Base-by-base conservation (phyloP, 495 filamentous ascomycete species). In the Symbiotaphrina buchneri region DNA sequence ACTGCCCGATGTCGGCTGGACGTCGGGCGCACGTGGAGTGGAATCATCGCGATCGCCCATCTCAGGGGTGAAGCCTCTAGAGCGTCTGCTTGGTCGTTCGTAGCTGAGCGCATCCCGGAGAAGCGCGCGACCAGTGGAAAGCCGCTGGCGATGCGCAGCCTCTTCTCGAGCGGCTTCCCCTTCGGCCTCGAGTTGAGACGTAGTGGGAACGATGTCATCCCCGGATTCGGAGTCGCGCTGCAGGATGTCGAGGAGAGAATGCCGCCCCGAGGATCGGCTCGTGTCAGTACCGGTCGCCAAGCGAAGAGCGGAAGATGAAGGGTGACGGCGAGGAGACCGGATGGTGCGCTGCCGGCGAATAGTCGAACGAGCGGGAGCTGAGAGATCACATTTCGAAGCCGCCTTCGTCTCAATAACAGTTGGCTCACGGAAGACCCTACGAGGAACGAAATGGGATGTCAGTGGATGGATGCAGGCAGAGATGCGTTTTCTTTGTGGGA, bases 361-460 rank as follows among this genome's bases (percentile, higher is more conserved):
- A 5, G 71, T 46, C 16, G 78, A 84, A 42, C 81, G 74, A 39
- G 65, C 54, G 35, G 57, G 55, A 25, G 71, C 63, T 27, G 71
- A 61, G 13, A 55, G 43, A 30, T 71, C 60, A 25, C 58, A 53
- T 36, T 72, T 71, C 36, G 52, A 41, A 28, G 58, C 50, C 37
- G 60, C 51, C 41, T 69, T 66, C 37, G 61, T 54, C 42, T 69
- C 68, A 35, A 59, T 46, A 10, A 61, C 63, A 32, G 59, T 57
- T 18, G 66, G 63, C 41, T 67, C 61, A 41, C 61, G 58, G 52
- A 59, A 74, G 47, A 74, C 58, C 33, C 64, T 71, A 36, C n/a
- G 28, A 31, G 27, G 31, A 32, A 42, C 15, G 32, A 10, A 8
- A 21, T 28, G 18, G 26, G n/a, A n/a, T n/a, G n/a, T n/a, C n/a